Percentiles rank a stretch among this genome's conserved stretches.
Evolutionary conservation across 2,329 filamentous ascomycete genomes (phyloP).

Genomic region (Remersonia thermophila): DNA sequence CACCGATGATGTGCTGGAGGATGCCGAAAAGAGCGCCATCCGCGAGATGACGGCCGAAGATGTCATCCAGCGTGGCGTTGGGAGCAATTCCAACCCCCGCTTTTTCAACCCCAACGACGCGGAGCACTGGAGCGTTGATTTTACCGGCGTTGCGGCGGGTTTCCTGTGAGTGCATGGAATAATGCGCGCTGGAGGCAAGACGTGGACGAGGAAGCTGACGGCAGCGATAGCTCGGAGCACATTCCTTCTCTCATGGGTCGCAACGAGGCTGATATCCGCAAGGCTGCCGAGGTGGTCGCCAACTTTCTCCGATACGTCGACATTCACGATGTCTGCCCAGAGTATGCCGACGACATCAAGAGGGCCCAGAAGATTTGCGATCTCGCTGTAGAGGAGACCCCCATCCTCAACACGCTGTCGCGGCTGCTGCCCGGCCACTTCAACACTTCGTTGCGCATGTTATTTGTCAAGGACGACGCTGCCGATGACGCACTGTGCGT

Average conservation of each 20-base stretch:
- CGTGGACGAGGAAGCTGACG: constrained; percentile 3
- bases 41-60: constrained; percentile 52
- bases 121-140: constrained; percentile 67
- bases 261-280: constrained; percentile 40
- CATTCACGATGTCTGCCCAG: constrained; percentile 74
- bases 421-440: constrained; percentile 60
- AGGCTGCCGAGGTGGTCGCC: constrained; percentile 54
- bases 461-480: constrained; percentile 40
- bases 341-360: constrained; percentile 57
- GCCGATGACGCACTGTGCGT: constrained; percentile 15
- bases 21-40: constrained; percentile 51
- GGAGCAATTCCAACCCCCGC: constrained; percentile 23
- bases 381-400: constrained; percentile 54
- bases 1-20: constrained; percentile 33
- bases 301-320: constrained; percentile 86
- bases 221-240: constrained; percentile 34
- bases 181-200: too few relatives aligned
- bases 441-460: constrained; percentile 59
- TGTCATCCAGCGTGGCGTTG: constrained; percentile 37
- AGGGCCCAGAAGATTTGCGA: constrained; percentile 56
- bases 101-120: constrained; percentile 39
- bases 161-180: constrained; percentile 50
- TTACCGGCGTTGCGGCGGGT: constrained; percentile 61
- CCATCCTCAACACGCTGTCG: constrained; percentile 40
- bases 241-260: constrained; percentile 42